Evolutionary conservation across 257 asterid species (phyloP).

Genomic region (Ophiorrhiza pumila): DNA sequence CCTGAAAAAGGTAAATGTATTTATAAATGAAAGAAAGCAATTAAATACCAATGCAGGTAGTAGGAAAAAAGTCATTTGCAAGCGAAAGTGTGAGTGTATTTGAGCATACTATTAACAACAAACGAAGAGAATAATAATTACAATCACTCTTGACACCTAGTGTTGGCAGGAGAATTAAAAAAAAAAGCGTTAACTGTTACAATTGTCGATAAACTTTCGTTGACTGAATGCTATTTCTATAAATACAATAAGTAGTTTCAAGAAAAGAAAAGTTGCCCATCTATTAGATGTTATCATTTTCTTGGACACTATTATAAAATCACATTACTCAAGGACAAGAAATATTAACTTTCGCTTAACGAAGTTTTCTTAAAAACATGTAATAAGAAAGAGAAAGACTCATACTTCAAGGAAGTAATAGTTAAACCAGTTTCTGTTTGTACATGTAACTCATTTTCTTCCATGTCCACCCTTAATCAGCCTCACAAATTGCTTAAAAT

Average conservation of each 20-base stretch:
- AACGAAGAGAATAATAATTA: neutral
- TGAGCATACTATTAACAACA: neutral
- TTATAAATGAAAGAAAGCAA: neutral
- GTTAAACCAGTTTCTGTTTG: neutral
- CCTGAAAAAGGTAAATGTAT: conserved; percentile 40
- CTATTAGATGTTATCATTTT: neutral
- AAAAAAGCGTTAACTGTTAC: too few species aligned
- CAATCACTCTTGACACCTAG: neutral
- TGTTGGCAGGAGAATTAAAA: neutral
- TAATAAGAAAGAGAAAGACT: neutral
- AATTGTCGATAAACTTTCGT: neutral
- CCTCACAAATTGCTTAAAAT: neutral
- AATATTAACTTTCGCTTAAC: neutral
- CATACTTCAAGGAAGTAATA: neutral
- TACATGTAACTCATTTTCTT: neutral
- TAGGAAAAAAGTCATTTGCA: neutral
- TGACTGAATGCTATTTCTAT: neutral
- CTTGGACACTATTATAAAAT: neutral
- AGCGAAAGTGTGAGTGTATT: neutral
- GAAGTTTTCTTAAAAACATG: neutral
- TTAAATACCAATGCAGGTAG: neutral
- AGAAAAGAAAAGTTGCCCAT: neutral
- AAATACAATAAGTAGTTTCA: neutral
- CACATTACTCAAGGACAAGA: neutral
- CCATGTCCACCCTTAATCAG: neutral